A percentile compares a stretch with the other conserved stretches of the same genome.
Conservation (phyloP, 2,329 filamentous ascomycete species). For the Beauveria brongniartii region DNA sequence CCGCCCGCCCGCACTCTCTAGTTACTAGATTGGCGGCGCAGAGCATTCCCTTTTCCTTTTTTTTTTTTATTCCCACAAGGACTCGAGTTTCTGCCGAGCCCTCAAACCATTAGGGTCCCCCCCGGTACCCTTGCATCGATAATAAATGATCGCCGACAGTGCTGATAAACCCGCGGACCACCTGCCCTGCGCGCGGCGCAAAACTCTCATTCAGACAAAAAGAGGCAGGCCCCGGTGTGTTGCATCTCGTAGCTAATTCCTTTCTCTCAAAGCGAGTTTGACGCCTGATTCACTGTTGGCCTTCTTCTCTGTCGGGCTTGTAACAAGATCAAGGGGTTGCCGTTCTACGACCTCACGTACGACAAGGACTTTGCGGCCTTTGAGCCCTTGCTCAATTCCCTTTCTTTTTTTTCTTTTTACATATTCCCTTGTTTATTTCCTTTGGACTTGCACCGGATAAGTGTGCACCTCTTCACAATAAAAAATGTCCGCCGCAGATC, state of each 20-base stretch:
- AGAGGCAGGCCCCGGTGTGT: not conserved
- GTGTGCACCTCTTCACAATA: not conserved
- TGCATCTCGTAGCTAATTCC: not conserved
- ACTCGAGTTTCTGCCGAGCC: not conserved
- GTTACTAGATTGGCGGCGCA: too few species aligned
- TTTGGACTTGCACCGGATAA: not conserved
- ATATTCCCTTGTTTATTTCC: not conserved
- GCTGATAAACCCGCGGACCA: not conserved
- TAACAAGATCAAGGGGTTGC: too few species aligned
- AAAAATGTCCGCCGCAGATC: slow-evolving; percentile 18
- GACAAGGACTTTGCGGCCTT: not conserved
- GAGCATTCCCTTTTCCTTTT: too few species aligned
- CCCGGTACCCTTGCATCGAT: not conserved
- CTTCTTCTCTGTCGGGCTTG: too few species aligned
- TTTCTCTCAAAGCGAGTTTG: not conserved
- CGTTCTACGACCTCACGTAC: not conserved
- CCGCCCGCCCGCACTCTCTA: too few species aligned
- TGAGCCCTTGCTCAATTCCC: not conserved
- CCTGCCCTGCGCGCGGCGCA: not conserved
- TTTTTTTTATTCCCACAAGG: not conserved
- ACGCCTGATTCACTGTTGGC: not conserved
- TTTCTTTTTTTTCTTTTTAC: not conserved
- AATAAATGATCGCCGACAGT: not conserved
- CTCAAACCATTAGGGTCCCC: not conserved
- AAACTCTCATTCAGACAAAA: not conserved